Base-by-base conservation (phyloP, 305 asterid genomes). In the Salvia sclarea region DNA sequence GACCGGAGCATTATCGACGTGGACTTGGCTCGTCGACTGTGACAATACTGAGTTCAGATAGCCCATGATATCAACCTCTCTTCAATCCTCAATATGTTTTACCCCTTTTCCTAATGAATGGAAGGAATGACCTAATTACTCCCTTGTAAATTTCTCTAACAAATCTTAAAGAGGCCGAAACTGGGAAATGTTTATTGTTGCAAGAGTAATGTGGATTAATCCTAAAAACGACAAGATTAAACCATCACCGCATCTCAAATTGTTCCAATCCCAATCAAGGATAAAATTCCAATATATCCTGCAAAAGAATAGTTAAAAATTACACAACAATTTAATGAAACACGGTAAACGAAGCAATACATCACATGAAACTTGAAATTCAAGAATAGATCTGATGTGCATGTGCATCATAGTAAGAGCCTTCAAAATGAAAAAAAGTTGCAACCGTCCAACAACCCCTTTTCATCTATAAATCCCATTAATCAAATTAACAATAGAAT, bases 1-100 rank as follows among this genome's bases (percentile, higher is more conserved):
- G 65, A 87, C 98, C 0, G 94, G 98, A 8, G 90, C 91, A 41
- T 85, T 91, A 67, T 87, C 93, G 38, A 81, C 90, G 69, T 73
- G 89, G 68, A 77, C 72, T 73, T 87, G 88, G 83, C 84, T 86
- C 17, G 91, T 66, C 44, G 91, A 76, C 30, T 88, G 82, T 5
- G 95, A 85, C 76, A 91, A 75, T 44, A 83, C 95, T 17, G 95
- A 85, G 82, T 87, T 91, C 66, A 91, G 80, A 82, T 89, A 89
- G 69, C 95, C 98, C 98, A 92, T 89, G 74, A 65, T 52, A 69
- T 70, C 76, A 77, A 79, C 60, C 47, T 68, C 76, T 72, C 75
- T 44, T 35, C 64, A 69, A 65, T 16, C 58, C 73, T 54, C 69
- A 43, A 69, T 33, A 6, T 37, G 41, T 24, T 64, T 58, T 73